Evolutionary conservation across 192 early-diverging fungal genomes (phyloP), one percentile per base, ranked within the genome.

Genomic region (Backusella mclennaniae): DNA sequence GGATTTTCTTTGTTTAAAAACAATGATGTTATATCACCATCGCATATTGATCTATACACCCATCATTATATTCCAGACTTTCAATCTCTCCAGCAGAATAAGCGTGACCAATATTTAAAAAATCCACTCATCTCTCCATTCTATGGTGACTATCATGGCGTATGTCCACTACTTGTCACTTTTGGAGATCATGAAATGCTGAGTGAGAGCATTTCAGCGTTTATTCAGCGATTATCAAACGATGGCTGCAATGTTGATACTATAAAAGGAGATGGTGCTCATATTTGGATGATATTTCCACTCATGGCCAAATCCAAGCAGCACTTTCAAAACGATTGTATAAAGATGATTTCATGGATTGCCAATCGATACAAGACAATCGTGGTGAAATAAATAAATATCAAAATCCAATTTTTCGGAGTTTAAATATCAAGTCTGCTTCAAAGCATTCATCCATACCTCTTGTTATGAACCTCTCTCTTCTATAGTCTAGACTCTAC

Each of bases 401-500:
- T 9, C 26, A 26, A 26, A 26, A 41, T 11, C 0, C 33, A 33
- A 33, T 33, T 33, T 33, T 33, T 33, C 56, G 23, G 56, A 26
- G 23, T 63, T 29, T 63, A 4, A 63, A 63, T 15, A 0, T 9
- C 4, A 0, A 12, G 12, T 63, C 11, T 26, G 23, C 56, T 63
- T 63, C 23, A 29, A 63, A 23, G 23, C 23, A 31, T 63, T 29
- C 56, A 63, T 29, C 2, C 56, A 29, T 63, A 63, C 21, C 21
- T 29, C 9, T 12, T 63, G 7, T 26, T 63, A 31, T 44, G 23
- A 44, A 72, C 49, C 70, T 49, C 44, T 72, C 70, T 72, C 49
- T 72, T 72, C 70, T 44, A 72, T 72, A 39, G 70, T 44, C 70
- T 72, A 72, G 70, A 72, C 70, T 15, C 70, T 17, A 39, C 39